Conservation (phyloP, 73 alveolate species). For the Loxodes magnus region DNA sequence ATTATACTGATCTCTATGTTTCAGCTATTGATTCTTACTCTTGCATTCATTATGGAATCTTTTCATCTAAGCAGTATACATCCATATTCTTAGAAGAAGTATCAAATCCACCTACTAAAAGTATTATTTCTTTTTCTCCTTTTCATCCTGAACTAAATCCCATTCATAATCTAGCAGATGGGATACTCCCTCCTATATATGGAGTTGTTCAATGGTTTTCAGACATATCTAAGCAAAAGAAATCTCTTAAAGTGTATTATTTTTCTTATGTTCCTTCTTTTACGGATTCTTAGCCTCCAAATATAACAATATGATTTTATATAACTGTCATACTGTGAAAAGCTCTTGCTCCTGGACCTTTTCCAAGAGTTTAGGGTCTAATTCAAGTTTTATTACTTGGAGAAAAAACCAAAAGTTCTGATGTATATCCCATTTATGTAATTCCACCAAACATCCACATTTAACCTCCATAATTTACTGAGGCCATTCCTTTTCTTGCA, state of each 20-base stretch:
- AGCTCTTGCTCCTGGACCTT: constrained; percentile 19
- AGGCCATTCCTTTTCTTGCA: constrained; percentile 7
- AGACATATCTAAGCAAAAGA: constrained; percentile 1
- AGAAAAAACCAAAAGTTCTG: constrained; percentile 5
- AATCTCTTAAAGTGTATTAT: constrained; percentile 3
- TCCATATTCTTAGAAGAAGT: constrained; percentile 1
- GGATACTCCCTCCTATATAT: constrained; percentile 11
- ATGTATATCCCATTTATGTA: constrained; percentile 1
- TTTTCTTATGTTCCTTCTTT: constrained; percentile 11
- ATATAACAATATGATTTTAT: constrained; percentile 6
- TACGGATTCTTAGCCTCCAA: constrained; percentile 10
- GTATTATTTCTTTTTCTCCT: neutral
- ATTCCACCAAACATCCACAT: constrained; percentile 6
- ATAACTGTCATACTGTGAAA: constrained; percentile 10
- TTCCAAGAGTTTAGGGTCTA: constrained; percentile 3
- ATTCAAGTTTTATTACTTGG: neutral
- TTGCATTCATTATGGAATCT: no score
- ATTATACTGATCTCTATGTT: no score
- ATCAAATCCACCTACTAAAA: constrained; percentile 9
- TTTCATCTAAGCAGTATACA: neutral
- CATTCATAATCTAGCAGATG: constrained; percentile 3
- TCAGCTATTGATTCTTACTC: no score
- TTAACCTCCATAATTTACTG: neutral
- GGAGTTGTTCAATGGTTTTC: constrained; percentile 15
- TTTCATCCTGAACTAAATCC: constrained; percentile 8